phyloP scores from a whole-genome alignment of 345 rosid genomes.

The Eucalyptus curtisii region DNA sequence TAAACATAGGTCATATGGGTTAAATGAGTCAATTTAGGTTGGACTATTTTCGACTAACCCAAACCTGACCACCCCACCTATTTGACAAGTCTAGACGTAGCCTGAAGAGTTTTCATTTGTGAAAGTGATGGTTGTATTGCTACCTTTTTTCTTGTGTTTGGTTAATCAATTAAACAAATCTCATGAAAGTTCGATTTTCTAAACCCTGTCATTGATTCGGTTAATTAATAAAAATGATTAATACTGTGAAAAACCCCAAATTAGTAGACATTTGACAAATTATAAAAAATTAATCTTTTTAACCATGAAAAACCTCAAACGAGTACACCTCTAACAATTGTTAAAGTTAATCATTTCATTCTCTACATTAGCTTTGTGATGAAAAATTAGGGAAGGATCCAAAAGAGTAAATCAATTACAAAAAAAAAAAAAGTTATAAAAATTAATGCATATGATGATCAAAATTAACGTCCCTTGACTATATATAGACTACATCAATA shows the following conservation, averaged over 20 bases:
- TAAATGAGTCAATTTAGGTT: no score
- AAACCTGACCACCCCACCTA: not conserved
- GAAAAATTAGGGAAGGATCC: not conserved
- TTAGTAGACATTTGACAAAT: no score
- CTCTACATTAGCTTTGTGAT: not conserved
- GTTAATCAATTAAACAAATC: not conserved
- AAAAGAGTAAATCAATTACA: not conserved
- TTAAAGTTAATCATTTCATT: not conserved
- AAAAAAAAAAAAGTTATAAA: no score
- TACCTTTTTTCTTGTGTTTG: not conserved
- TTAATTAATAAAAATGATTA: not conserved
- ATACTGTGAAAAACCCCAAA: fast-evolving
- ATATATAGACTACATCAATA: not conserved
- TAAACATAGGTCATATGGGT: no score
- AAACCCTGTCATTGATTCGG: not conserved
- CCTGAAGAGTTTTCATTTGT: not conserved
- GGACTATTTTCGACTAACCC: not conserved
- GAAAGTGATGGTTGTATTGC: not conserved
- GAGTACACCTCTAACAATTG: no score
- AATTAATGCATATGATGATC: not conserved
- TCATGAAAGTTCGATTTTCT: not conserved
- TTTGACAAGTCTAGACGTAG: not conserved
- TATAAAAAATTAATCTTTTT: no score
- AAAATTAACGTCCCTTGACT: not conserved
- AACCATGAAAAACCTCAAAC: no score